Evolutionary conservation across 2,329 filamentous ascomycete genomes (phyloP), one percentile per base, ranked within the genome.

Genomic region (Fusarium begoniae): DNA sequence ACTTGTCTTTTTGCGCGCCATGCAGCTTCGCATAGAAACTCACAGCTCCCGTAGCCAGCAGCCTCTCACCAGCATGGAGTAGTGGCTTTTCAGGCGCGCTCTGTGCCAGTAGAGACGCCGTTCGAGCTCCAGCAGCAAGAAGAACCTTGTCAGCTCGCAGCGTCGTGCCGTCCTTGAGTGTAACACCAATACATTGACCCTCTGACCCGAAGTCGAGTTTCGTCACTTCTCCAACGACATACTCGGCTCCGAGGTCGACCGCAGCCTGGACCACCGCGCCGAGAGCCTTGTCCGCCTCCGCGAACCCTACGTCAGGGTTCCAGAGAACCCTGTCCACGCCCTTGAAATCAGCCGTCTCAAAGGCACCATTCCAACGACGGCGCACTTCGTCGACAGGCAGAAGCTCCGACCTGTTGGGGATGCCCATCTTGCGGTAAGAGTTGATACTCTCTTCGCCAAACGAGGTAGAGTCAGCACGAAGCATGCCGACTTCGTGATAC

Each of bases 251-350:
- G 38, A 86, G 79, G 59, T 86, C 84, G 14, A 90, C 76, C 30
- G 84, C 86, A 57, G 83, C 83, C 66, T 87, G 85, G 12, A 88
- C 88, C 20, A 91, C 86, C 18, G 87, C 88, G 57, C 83, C 81
- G 54, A 91, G 80, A 43, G 87, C 85, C 78, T 90, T 87, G 63
- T 88, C 88, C 18, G 89, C 89, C 57, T 88, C 87, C 24, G 85
- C 89, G 84, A 88, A 91, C 5, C 89, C 89, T 78, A 88, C 89
- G 38, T 84, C 87, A 68, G 86, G 87, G 81, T 91, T 91, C 73
- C 87, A 85, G 28, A 89, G 83, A 24, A 90, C 84, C 72, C 86
- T 86, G 69, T 87, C 87, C 51, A 90, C 84, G 13, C 84, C 87
- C 12, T 83, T 85, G 76, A 90, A 90, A 69, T 90, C 84, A 38